phyloP scores from a whole-genome alignment of 371 early-diverging fungal species.

The Rhizopus stolonifer region DNA sequence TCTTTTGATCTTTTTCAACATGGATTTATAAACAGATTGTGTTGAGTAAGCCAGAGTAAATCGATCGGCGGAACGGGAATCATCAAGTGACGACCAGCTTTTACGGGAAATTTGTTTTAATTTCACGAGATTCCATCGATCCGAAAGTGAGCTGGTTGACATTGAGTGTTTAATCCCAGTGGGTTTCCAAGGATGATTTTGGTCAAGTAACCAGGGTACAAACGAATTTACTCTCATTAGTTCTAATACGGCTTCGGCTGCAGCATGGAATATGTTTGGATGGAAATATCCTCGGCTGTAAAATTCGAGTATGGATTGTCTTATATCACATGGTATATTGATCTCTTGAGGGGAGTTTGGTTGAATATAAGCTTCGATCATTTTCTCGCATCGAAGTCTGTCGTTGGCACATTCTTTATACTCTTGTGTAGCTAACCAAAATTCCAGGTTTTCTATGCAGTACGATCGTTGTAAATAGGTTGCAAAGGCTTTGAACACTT shows the following conservation, averaged over 20 bases:
- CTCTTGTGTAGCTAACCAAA: conserved; percentile 45
- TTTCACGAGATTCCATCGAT: conserved; percentile 18
- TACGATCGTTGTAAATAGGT: conserved; percentile 37
- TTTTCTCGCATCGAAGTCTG: conserved; percentile 14
- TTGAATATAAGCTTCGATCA: conserved; percentile 33
- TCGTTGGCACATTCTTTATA: conserved; percentile 25
- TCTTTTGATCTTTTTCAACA: background rate
- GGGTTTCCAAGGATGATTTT: background rate
- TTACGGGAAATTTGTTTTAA: conserved; percentile 17
- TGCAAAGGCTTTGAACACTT: conserved; percentile 37
- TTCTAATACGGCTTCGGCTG: conserved; percentile 43
- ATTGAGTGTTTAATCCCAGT: conserved; percentile 2
- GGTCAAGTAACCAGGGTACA: conserved; percentile 34
- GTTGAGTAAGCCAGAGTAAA: background rate
- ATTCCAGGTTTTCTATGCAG: conserved; percentile 44
- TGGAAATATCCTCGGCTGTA: conserved; percentile 24
- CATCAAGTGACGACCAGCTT: conserved; percentile 18
- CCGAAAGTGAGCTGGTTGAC: conserved; percentile 3
- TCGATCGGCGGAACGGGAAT: background rate
- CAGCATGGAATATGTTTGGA: conserved; percentile 32
- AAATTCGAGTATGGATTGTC: conserved; percentile 36
- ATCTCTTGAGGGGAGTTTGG: conserved; percentile 52
- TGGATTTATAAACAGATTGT: background rate
- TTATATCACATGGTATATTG: conserved; percentile 52
- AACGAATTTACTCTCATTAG: conserved; percentile 51